These are phyloP conservation scores for Acacia crassicarpa DNA, from an alignment of 306 rosid species.

Conservation along the genomic window DNA sequence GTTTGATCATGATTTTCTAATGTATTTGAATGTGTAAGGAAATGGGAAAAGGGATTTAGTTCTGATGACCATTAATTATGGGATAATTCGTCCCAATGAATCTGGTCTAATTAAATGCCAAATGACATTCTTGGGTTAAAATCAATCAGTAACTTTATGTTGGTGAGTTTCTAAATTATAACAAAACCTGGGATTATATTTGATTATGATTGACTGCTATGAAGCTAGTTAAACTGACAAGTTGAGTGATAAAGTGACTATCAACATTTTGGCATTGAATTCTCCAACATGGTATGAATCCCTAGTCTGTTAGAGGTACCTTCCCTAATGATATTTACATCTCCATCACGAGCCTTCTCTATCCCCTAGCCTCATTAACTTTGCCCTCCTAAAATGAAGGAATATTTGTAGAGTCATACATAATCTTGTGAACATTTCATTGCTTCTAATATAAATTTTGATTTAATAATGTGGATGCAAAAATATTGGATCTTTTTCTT, in stretches of 20 bases:
- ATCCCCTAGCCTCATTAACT: background rate
- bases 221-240: background rate
- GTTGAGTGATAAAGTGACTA: background rate
- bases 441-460: background rate
- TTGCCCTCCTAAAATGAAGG: constrained; percentile 1
- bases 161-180: background rate
- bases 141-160: constrained; percentile 1
- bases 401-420: background rate
- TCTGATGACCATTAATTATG: background rate
- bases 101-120: background rate
- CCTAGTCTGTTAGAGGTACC: background rate
- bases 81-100: background rate
- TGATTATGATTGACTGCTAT: background rate
- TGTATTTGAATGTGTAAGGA: background rate
- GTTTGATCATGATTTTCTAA: constrained; percentile 4
- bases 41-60: background rate
- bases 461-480: constrained; percentile 1
- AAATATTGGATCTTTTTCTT: background rate
- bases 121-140: constrained; percentile 7
- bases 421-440: background rate
- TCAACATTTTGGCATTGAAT: background rate
- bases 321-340: background rate
- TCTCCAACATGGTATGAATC: background rate
- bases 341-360: background rate
- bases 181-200: background rate